Evolutionary conservation across 2,329 filamentous ascomycete genomes (phyloP).

Genomic region (Ophiostoma sp.): DNA sequence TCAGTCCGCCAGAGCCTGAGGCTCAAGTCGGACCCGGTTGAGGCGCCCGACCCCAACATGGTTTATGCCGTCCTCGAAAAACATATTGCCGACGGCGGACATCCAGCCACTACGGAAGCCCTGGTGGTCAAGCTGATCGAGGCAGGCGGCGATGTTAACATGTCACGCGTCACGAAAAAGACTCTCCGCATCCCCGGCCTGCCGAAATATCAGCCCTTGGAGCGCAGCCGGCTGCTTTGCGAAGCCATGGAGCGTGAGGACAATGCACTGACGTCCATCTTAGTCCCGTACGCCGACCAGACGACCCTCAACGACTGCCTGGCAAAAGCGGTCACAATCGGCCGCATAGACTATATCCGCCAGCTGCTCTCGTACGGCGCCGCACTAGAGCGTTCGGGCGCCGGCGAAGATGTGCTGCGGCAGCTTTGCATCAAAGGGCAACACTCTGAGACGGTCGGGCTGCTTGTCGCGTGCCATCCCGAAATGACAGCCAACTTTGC

Average conservation of each 20-base stretch:
- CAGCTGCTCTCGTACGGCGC: neutral
- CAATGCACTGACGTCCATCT: neutral
- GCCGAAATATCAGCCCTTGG: neutral
- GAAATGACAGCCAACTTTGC: neutral
- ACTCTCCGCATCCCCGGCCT: neutral
- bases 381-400: neutral
- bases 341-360: constrained; percentile 7
- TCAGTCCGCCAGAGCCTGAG: neutral
- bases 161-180: neutral
- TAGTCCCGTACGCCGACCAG: neutral
- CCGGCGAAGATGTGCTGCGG: neutral
- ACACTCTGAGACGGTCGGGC: neutral
- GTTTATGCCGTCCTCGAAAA: neutral
- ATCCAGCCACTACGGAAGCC: neutral
- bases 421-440: neutral
- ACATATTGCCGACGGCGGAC: neutral
- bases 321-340: neutral
- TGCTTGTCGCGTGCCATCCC: neutral
- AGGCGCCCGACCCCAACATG: neutral
- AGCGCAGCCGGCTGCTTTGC: neutral
- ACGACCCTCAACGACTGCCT: neutral
- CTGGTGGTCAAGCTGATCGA: neutral
- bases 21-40: neutral
- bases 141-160: neutral
- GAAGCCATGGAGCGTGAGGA: neutral